Percentiles rank a stretch among this genome's conserved stretches.
phyloP scores from a whole-genome alignment of 805 yeast genomes.

The Schwanniomyces polymorphus region DNA sequence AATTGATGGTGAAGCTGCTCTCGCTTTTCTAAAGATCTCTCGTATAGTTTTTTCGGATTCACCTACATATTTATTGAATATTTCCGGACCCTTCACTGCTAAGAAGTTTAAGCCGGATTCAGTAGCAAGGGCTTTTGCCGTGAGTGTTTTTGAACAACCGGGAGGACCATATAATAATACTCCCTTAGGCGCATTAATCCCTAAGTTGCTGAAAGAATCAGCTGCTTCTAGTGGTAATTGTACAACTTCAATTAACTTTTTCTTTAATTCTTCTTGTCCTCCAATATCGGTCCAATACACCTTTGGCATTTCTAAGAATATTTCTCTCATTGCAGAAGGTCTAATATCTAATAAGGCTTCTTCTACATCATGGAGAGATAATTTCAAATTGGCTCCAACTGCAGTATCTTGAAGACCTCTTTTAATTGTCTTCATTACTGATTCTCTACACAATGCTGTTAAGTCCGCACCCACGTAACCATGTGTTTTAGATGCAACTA shows the following conservation, averaged over 20 bases:
- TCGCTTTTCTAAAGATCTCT: conserved; percentile 87
- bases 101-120: conserved; percentile 92
- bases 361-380: conserved; percentile 60
- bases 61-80: conserved; percentile 93
- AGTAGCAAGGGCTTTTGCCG: conserved; percentile 93
- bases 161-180: conserved; percentile 95
- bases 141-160: conserved; percentile 93
- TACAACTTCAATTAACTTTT: conserved; percentile 83
- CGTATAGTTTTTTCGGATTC: conserved; percentile 93
- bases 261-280: conserved; percentile 84
- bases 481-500: conserved; percentile 77
- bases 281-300: conserved; percentile 95
- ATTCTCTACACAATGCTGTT: conserved; percentile 82
- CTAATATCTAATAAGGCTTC: conserved; percentile 74
- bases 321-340: conserved; percentile 97
- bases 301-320: conserved; percentile 90
- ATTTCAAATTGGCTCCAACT: conserved; percentile 40
- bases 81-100: conserved; percentile 97
- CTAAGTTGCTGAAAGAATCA: conserved; percentile 71
- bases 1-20: conserved; percentile 93
- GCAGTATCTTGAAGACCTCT: conserved; percentile 44
- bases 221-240: conserved; percentile 86
- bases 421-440: conserved; percentile 80
- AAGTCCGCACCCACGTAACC: conserved; percentile 98
- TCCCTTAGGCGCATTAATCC: conserved; percentile 91